phyloP scores from a whole-genome alignment of 2,329 filamentous ascomycete genomes.

The Apiospora malaysiana region DNA sequence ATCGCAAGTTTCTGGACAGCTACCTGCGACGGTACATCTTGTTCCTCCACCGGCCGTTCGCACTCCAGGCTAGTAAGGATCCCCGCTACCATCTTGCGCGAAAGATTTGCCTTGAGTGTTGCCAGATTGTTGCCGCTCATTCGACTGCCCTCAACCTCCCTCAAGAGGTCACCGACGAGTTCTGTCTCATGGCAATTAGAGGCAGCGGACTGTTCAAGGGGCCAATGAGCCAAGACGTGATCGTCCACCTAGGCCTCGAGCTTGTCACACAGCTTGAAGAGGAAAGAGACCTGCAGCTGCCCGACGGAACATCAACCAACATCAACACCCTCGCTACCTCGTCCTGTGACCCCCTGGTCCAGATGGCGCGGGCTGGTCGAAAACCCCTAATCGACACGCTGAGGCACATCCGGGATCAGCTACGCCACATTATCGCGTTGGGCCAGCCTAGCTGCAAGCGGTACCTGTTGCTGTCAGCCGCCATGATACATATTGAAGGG shows the following conservation, averaged over 20 bases:
- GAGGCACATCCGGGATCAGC: conserved; percentile 29
- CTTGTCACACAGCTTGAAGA: conserved; percentile 33
- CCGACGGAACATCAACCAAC: not conserved
- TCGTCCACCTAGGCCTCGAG: conserved; percentile 29
- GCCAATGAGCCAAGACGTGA: conserved; percentile 30
- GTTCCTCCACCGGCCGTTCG: conserved; percentile 34
- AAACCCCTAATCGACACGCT: conserved; percentile 29
- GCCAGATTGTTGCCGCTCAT: conserved; percentile 33
- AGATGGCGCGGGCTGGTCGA: conserved; percentile 26
- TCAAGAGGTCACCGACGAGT: conserved; percentile 27
- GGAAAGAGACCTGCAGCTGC: conserved; percentile 19
- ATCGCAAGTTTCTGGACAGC: conserved; percentile 34
- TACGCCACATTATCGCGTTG: conserved; percentile 30
- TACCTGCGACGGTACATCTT: conserved; percentile 34
- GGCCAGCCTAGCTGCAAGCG: conserved; percentile 33
- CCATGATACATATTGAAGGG: conserved; percentile 30
- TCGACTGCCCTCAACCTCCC: conserved; percentile 27
- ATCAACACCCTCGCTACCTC: not conserved
- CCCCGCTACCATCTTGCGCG: conserved; percentile 33
- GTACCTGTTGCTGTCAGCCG: conserved; percentile 32
- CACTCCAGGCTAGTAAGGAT: conserved; percentile 30
- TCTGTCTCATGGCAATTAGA: conserved; percentile 27
- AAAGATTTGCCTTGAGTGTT: conserved; percentile 34
- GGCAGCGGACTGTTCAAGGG: conserved; percentile 35
- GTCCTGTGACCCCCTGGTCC: conserved; percentile 26